Conservation (phyloP, 2,329 filamentous ascomycete species). For the Penicillium capsulatum region DNA sequence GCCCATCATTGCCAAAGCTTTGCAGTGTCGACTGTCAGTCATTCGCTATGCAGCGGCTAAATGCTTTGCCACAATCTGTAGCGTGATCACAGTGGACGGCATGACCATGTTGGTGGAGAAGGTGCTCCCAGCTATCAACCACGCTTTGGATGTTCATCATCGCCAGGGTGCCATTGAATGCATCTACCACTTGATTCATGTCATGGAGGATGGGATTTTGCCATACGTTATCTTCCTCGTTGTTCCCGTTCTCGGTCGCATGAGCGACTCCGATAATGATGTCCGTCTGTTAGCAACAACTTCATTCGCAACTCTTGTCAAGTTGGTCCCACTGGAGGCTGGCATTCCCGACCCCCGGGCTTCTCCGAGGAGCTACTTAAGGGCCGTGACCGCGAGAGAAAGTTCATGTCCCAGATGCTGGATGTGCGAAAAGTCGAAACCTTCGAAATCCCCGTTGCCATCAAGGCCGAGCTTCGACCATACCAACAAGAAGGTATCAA, state of each 20-base stretch:
- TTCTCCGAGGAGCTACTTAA: constrained; percentile 82
- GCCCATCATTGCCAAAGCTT: constrained; percentile 78
- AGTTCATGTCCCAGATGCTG: constrained; percentile 93
- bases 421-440: constrained; percentile 95
- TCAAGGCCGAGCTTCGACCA: constrained; percentile 92
- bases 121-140: constrained; percentile 86
- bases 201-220: constrained; percentile 94
- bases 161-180: constrained; percentile 92
- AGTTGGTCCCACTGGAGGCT: constrained; percentile 92
- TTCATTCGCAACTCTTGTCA: constrained; percentile 93
- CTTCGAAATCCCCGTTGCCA: constrained; percentile 89
- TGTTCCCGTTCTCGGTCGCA: constrained; percentile 89
- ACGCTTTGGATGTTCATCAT: constrained; percentile 79
- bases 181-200: constrained; percentile 94
- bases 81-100: constrained; percentile 87
- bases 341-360: constrained; percentile 96
- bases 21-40: constrained; percentile 84
- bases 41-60: constrained; percentile 96
- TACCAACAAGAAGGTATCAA: constrained; percentile 99
- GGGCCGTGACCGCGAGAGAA: constrained; percentile 87
- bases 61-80: constrained; percentile 95
- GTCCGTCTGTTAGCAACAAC: constrained; percentile 92
- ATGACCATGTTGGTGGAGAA: constrained; percentile 95
- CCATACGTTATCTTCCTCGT: constrained; percentile 99
- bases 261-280: constrained; percentile 98